Base-by-base conservation (phyloP, 2,329 filamentous ascomycete genomes). In the Pyrenophora graminea region DNA sequence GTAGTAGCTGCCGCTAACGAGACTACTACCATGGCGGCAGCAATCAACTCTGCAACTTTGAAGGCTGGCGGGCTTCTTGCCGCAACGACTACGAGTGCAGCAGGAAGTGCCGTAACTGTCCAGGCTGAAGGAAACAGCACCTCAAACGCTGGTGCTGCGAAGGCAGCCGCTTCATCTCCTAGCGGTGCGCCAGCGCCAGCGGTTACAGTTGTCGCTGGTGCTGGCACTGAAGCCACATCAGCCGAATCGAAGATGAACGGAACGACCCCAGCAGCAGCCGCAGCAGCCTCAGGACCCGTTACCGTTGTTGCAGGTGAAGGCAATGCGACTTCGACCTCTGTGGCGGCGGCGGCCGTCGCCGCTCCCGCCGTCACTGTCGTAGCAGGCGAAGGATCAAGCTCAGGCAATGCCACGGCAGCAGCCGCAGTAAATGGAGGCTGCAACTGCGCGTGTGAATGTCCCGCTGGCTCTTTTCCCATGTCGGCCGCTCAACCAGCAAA, bases 381-480 rank as follows among this genome's bases (percentile, higher is more conserved):
- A 15, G 66, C 66, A 10, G 58, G 61, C 15, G 66, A 64, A 10
- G 58, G 61, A n/a, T 12, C 27, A n/a, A 40, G 39, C 15, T 23
- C 41, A 37, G 25, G 25, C 18, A 21, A 18, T 13, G 50, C 23
- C 7, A 51, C 55, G 2, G 49, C 56, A 10, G 56, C 62, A 6
- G 58, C 64, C 7, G 55, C 49, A 23, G 54, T n/a, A 15, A 55
- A 57, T 21, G 59, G 53, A 18, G 58, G 51, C 7, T 72, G 70
- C 42, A 60, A 53, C 25, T 72, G 70, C 45, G 51, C 59, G n/a
- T 72, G 69, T 46, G 36, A 49, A 31, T 72, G 70, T 48, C 68
- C 68, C 2, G 58, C 59, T 1, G 64, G 61, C 6, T 56, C 62
- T 6, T 71, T 70, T 51, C 68, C 70, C 15, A 71, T 71, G 67